phyloP scores from a whole-genome alignment of 495 filamentous ascomycete species.

The Talaromyces ruber region DNA sequence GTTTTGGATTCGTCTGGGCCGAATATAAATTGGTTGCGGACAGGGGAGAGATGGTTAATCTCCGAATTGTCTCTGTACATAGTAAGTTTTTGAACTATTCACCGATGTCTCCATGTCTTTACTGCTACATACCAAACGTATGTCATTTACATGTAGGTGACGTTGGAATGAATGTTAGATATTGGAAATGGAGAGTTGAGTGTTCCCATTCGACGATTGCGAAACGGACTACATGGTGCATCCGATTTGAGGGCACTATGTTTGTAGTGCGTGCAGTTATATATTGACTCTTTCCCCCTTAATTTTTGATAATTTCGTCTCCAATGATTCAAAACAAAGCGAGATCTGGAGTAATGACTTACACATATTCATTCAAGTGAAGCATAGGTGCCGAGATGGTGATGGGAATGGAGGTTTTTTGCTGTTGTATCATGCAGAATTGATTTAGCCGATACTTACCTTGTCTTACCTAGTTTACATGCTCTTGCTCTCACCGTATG shows the following conservation, averaged over 20 bases:
- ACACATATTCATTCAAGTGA: background rate
- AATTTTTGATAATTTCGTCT: background rate
- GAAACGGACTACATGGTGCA: background rate
- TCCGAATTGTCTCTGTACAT: background rate
- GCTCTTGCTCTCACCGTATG: background rate
- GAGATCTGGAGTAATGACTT: background rate
- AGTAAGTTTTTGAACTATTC: background rate
- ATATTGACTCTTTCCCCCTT: background rate
- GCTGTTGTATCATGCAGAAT: background rate
- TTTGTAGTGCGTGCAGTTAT: background rate
- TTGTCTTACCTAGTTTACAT: too few relatives aligned
- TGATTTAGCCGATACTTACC: too few relatives aligned
- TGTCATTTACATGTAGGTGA: background rate
- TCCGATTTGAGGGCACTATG: background rate
- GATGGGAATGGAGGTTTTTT: background rate
- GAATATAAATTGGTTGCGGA: background rate
- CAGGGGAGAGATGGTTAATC: background rate
- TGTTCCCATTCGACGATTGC: background rate
- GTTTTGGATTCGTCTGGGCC: background rate
- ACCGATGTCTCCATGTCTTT: too few relatives aligned
- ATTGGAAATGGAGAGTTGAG: background rate
- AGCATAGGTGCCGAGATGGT: background rate
- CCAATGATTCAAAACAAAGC: background rate
- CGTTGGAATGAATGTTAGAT: background rate
- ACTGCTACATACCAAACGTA: background rate